Evolutionary conservation across 2,329 filamentous ascomycete genomes (phyloP), one percentile per base, ranked within the genome.

Genomic region (Parasarocladium wereldwijsianum): DNA sequence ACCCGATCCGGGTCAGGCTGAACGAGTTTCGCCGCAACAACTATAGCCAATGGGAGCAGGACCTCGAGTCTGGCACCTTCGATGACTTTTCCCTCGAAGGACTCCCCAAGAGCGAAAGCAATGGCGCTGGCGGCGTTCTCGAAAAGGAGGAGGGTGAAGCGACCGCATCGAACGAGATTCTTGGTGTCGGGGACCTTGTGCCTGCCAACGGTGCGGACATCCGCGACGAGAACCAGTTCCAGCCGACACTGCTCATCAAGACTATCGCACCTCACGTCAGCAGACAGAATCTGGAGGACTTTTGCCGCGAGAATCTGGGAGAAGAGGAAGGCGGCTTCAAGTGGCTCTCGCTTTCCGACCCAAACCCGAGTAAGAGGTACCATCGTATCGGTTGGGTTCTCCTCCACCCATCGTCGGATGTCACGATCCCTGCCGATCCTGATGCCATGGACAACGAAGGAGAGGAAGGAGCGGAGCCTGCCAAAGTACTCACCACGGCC

Each of bases 311-410:
- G 51, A 80, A 94, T 49, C 69, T 96, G 4, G 86, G 87, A 10
- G 86, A 94, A 44, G 78, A 76, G 26, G 78, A 90, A 39, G 86
- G 86, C 31, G 87, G 87, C 3, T 94, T 90, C 60, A 92, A 87
- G 49, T 96, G 87, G 76, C 64, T 98, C 5, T 96, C 87, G 19
- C 66, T 98, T 29, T 94, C 86, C 41, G 90, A 98, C 44, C 90
- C 90, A 1, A 98, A 98, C 47, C 90, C 90, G 2, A 79, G 84
- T 45, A 98, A 98, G 58, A 80, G 93, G 38, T 98, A 86, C 46
- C 90, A 98, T 49, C 78, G 90, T 14, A 96, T 98, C 52, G 90
- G 90, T 14, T 98, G 92, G 87, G 92, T 98, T 36, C 90, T 96
- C 68, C 66, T 98, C 8, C 80, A 96, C 45, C 79, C 84, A 11